Evolutionary conservation across 441 rosid species (phyloP).

Genomic region (Erodium chrysanthum): DNA sequence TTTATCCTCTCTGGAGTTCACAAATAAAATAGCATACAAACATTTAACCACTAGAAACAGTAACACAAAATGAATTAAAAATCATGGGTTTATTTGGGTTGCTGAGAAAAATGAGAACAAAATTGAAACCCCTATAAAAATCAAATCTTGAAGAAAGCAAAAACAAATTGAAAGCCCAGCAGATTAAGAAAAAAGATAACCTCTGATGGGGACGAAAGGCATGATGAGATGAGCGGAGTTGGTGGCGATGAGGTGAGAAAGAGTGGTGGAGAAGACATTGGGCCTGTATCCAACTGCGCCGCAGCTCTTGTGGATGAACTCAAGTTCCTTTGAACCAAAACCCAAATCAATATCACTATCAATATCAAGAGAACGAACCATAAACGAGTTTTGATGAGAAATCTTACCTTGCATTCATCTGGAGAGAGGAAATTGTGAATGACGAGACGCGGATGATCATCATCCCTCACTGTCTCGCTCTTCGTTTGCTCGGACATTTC

Average conservation of each 20-base stretch:
- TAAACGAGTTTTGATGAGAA: too few species aligned
- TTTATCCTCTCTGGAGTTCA: conserved; percentile 52
- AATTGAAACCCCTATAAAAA: not conserved
- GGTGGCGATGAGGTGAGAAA: conserved; percentile 83
- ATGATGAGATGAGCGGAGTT: conserved; percentile 49
- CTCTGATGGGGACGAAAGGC: conserved; percentile 70
- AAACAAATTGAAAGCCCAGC: too few species aligned
- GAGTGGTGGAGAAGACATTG: conserved; percentile 76
- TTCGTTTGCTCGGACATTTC: too few species aligned
- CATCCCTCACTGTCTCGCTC: not conserved
- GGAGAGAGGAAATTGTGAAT: conserved; percentile 24
- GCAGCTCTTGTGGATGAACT: conserved; percentile 75
- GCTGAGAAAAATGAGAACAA: not conserved
- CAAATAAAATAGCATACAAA: not conserved
- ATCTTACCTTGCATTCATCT: conserved; percentile 32
- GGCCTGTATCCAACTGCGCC: conserved; percentile 75
- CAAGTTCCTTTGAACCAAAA: conserved; percentile 40
- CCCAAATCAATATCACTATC: not conserved
- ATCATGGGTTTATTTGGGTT: not conserved
- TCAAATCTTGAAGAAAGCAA: conserved; percentile 3
- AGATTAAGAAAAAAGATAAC: conserved; percentile 22
- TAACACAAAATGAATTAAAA: not conserved
- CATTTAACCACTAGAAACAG: not conserved
- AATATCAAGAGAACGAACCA: not conserved
- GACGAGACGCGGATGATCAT: not conserved